These are phyloP conservation scores for Nepenthes mirabilis DNA, from an alignment of 148 eudicot species.

Conservation along the genomic window DNA sequence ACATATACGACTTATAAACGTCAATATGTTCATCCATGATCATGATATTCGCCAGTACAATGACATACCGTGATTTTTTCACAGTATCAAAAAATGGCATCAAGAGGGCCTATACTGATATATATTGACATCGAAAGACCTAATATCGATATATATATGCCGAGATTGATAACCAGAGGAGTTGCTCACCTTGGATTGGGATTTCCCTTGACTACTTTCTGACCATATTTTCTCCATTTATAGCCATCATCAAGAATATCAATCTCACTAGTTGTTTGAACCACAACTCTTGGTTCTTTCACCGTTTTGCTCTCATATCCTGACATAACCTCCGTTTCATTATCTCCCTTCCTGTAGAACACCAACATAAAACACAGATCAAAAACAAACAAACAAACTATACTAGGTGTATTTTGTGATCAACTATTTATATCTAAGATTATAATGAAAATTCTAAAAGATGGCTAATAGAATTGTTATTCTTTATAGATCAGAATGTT, in stretches of 20 bases:
- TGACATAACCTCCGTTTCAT: conserved; percentile 54
- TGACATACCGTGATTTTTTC: no score
- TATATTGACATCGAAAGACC: no score
- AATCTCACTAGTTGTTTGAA: conserved; percentile 78
- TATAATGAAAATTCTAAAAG: neutral
- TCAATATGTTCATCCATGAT: no score
- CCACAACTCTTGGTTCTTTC: conserved; percentile 66
- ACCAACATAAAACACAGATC: neutral
- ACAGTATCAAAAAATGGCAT: no score
- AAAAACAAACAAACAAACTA: no score
- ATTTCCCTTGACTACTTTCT: conserved; percentile 82
- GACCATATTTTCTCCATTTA: conserved; percentile 82
- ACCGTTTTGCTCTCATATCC: conserved; percentile 56
- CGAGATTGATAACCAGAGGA: neutral
- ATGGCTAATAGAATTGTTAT: no score
- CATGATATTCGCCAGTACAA: no score
- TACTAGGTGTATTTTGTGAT: no score
- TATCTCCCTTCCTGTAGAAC: conserved; percentile 50
- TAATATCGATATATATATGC: no score
- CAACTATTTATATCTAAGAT: no score
- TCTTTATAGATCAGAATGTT: neutral
- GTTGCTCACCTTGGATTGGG: conserved; percentile 54
- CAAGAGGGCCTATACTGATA: no score
- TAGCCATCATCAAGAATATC: conserved; percentile 79
- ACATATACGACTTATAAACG: no score